Percentiles rank a stretch among this genome's conserved stretches.
These are phyloP conservation scores for Beauveria caledonica DNA, from an alignment of 2,329 filamentous ascomycete genomes.

Conservation along the genomic window DNA sequence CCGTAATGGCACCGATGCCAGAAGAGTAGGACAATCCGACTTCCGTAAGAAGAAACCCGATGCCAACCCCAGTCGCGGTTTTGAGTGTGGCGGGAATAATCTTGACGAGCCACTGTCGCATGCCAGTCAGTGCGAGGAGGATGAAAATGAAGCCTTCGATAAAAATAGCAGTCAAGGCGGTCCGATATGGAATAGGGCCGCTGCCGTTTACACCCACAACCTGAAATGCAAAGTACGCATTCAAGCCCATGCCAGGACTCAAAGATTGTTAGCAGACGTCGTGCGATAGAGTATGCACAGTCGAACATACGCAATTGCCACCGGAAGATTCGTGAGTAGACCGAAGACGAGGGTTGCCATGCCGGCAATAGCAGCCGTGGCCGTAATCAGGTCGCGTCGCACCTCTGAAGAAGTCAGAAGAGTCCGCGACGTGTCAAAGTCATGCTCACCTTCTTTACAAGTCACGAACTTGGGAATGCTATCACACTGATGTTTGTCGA, in stretches of 20 bases:
- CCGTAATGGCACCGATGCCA: constrained; percentile 76
- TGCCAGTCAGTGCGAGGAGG: constrained; percentile 55
- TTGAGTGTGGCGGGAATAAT: constrained; percentile 58
- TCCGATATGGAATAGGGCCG: constrained; percentile 47
- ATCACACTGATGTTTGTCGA: constrained; percentile 38
- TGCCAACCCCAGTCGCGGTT: constrained; percentile 56
- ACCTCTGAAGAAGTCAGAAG: constrained; percentile 36
- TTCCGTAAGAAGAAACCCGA: constrained; percentile 55
- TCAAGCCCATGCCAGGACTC: constrained; percentile 60
- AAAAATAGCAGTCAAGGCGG: constrained; percentile 57
- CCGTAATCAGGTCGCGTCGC: constrained; percentile 71
- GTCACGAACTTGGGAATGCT: constrained; percentile 34
- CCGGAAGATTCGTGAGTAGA: constrained; percentile 72
- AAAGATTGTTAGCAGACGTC: constrained; percentile 2
- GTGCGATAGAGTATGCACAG: neutral
- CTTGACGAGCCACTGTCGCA: constrained; percentile 65
- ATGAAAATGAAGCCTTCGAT: constrained; percentile 58
- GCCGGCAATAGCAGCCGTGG: constrained; percentile 72
- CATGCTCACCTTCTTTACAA: constrained; percentile 38
- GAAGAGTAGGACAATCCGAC: constrained; percentile 67
- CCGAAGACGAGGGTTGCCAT: constrained; percentile 71
- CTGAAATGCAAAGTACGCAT: constrained; percentile 61
- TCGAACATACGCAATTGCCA: constrained; percentile 59
- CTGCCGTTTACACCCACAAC: constrained; percentile 53
- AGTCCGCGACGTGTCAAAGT: neutral